Conservation (phyloP, 169 alveolate species). For the Perkinsus olseni region DNA sequence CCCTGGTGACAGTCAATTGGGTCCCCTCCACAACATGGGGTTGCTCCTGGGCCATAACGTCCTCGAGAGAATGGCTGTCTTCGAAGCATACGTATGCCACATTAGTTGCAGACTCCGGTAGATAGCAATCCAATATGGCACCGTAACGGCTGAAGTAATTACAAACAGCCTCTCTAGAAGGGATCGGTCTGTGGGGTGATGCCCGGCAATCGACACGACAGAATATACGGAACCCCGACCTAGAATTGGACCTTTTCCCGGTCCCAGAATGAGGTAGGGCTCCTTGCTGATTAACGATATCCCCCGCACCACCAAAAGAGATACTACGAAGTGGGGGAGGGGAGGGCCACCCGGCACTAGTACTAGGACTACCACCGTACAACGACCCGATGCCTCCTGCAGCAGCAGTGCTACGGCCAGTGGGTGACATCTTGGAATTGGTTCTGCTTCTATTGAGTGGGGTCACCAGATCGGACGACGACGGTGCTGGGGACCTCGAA, state of each 20-base stretch:
- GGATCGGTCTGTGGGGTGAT: not conserved
- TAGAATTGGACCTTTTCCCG: not conserved
- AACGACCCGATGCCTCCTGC: not conserved
- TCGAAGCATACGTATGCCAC: not conserved
- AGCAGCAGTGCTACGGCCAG: no score
- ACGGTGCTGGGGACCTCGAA: no score
- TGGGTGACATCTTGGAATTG: no score
- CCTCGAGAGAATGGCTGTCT: not conserved
- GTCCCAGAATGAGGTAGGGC: not conserved
- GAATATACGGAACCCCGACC: not conserved
- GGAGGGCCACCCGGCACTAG: not conserved
- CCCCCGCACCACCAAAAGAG: not conserved
- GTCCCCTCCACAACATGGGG: not conserved
- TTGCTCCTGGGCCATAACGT: not conserved
- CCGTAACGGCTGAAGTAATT: not conserved
- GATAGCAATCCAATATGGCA: not conserved
- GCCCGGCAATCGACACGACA: not conserved
- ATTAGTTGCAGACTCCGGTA: not conserved
- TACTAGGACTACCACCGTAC: not conserved
- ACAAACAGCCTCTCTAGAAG: not conserved
- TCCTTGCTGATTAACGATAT: not conserved
- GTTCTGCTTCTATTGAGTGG: no score
- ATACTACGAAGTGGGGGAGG: not conserved
- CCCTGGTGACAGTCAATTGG: not conserved
- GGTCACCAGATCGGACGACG: no score